Percentiles rank a stretch among this genome's conserved stretches.
phyloP scores from a whole-genome alignment of 2,329 filamentous ascomycete species.

The Achaetomium macrosporum region DNA sequence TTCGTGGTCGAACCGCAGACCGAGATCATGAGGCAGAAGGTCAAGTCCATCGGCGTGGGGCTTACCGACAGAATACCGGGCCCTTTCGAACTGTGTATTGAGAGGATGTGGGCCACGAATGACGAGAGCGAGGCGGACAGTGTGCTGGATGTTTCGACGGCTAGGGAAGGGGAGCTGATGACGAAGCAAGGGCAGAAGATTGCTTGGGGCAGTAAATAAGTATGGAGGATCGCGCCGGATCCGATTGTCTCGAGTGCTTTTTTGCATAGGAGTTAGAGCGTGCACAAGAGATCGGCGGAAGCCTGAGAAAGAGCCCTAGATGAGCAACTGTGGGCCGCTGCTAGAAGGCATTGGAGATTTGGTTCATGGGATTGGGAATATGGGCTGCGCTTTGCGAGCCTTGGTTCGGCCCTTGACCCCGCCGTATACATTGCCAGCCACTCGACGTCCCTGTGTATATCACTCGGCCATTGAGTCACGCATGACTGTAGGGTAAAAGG shows the following conservation, averaged over 20 bases:
- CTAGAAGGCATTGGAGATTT: background rate
- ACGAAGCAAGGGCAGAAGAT: slow-evolving; percentile 35
- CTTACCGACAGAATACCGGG: slow-evolving; percentile 85
- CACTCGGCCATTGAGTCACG: no score
- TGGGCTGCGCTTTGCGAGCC: no score
- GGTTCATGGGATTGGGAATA: no score
- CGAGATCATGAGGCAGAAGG: slow-evolving; percentile 79
- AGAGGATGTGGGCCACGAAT: slow-evolving; percentile 89
- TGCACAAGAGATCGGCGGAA: background rate
- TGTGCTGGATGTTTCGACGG: slow-evolving; percentile 17
- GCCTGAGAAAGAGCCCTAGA: background rate
- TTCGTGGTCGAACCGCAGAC: slow-evolving; percentile 89
- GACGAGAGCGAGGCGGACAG: slow-evolving; percentile 36
- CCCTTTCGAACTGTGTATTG: slow-evolving; percentile 79
- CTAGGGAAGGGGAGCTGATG: slow-evolving; percentile 26
- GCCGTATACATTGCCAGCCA: no score
- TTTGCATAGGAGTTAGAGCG: background rate
- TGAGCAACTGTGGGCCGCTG: background rate
- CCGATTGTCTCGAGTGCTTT: background rate
- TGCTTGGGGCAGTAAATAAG: slow-evolving; percentile 34
- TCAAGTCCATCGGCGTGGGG: slow-evolving; percentile 79
- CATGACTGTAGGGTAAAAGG: no score
- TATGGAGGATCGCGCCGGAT: background rate
- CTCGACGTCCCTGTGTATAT: no score
- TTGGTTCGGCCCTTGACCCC: no score